phyloP scores from a whole-genome alignment of 768 basidiomycete species.

The Boletus barrowsii region DNA sequence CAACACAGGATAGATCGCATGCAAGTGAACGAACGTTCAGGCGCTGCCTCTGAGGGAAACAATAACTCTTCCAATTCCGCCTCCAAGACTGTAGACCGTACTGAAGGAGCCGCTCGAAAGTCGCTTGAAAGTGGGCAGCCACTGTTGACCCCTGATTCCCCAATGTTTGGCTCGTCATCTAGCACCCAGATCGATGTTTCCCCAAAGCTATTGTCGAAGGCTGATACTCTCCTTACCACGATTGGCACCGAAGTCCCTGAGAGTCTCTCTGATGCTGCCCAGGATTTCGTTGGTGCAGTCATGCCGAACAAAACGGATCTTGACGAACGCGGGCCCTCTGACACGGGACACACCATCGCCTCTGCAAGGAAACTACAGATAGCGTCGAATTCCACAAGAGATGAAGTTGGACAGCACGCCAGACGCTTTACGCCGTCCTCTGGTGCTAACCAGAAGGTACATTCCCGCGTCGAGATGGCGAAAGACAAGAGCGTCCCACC shows the following conservation, averaged over 20 bases:
- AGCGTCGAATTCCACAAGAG: not conserved
- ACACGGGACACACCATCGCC: not conserved
- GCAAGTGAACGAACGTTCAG: conserved; percentile 12
- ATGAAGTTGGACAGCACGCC: not conserved
- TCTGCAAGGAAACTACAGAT: not conserved
- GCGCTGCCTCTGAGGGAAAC: not conserved
- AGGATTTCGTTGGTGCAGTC: not conserved
- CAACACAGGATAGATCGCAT: conserved; percentile 1
- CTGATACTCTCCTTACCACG: not conserved
- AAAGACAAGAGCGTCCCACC: conserved; percentile 1
- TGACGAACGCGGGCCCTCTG: not conserved
- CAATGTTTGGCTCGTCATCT: conserved; percentile 13
- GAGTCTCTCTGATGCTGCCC: not conserved
- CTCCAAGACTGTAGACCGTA: not conserved
- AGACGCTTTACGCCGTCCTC: not conserved
- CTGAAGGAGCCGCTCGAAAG: not conserved
- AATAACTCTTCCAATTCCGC: not conserved
- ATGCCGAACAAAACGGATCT: not conserved
- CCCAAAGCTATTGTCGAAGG: not conserved
- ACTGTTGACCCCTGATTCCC: not conserved
- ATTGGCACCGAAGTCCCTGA: not conserved
- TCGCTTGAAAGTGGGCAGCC: not conserved
- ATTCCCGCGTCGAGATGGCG: not conserved
- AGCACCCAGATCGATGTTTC: conserved; percentile 15
- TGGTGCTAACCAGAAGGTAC: not conserved